These are phyloP conservation scores for Cyphellophora europaea DNA, from an alignment of 2,329 filamentous ascomycete species.

Conservation along the genomic window DNA sequence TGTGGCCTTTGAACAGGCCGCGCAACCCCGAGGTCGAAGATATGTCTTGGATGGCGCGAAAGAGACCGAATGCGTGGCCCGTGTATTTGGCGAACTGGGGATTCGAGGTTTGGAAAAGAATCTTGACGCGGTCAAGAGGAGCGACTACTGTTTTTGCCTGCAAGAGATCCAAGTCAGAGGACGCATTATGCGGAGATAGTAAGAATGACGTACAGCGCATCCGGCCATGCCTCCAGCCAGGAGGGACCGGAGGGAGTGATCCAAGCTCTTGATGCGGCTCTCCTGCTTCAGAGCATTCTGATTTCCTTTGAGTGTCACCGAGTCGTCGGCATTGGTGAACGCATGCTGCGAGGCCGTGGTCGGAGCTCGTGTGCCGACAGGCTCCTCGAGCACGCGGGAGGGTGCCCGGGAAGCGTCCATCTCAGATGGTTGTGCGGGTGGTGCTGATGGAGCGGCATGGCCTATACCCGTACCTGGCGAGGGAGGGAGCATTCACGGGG, in stretches of 20 bases:
- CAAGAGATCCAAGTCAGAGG: slow-evolving; percentile 8
- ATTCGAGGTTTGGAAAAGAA: slow-evolving; percentile 92
- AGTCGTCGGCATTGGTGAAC: slow-evolving; percentile 44
- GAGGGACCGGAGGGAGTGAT: slow-evolving; percentile 76
- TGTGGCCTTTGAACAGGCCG: slow-evolving; percentile 88
- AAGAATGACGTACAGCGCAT: slow-evolving; percentile 60
- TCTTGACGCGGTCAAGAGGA: slow-evolving; percentile 94
- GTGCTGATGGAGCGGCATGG: slow-evolving; percentile 36
- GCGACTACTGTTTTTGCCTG: slow-evolving; percentile 94
- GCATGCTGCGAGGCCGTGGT: slow-evolving; percentile 26
- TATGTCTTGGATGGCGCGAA: slow-evolving; percentile 75
- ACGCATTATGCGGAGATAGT: not conserved
- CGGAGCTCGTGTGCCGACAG: slow-evolving; percentile 6
- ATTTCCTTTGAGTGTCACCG: slow-evolving; percentile 33
- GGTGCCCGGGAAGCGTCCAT: slow-evolving; percentile 36
- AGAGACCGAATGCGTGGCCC: slow-evolving; percentile 76
- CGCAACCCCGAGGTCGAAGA: slow-evolving; percentile 61
- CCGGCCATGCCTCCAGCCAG: slow-evolving; percentile 84
- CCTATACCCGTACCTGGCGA: slow-evolving; percentile 36
- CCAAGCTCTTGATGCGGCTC: slow-evolving; percentile 59
- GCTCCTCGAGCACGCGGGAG: slow-evolving; percentile 22
- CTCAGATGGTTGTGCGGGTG: slow-evolving; percentile 33
- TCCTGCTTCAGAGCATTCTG: slow-evolving; percentile 29
- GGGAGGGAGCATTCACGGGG: too few species aligned
- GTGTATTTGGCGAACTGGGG: slow-evolving; percentile 91